These are phyloP conservation scores for Fraxinus americana DNA, from an alignment of 257 asterid species.

Conservation along the genomic window DNA sequence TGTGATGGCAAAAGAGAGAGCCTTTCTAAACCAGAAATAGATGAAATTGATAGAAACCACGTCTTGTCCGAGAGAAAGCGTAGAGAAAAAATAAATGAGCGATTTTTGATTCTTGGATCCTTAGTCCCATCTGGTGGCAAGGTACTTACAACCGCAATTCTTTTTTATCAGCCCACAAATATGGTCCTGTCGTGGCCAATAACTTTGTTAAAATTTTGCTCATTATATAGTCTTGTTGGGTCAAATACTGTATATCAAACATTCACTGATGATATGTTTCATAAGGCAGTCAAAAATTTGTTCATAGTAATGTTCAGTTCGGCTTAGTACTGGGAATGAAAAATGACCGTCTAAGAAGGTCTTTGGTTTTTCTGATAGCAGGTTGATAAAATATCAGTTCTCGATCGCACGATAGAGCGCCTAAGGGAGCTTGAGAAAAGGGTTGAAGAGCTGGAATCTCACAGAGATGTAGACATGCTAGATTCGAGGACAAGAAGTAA, in stretches of 20 bases:
- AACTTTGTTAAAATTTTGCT: background rate
- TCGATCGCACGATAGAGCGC: slow-evolving; percentile 80
- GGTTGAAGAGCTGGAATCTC: slow-evolving; percentile 65
- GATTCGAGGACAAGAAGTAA: slow-evolving; percentile 42
- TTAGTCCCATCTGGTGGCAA: slow-evolving; percentile 85
- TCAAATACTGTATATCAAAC: background rate
- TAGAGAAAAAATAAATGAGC: slow-evolving; percentile 76
- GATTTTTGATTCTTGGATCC: slow-evolving; percentile 72
- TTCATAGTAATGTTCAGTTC: background rate
- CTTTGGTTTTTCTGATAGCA: slow-evolving; percentile 34
- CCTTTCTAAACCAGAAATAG: slow-evolving; percentile 50
- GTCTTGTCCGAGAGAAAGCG: slow-evolving; percentile 82
- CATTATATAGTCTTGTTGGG: background rate
- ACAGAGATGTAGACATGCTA: slow-evolving; percentile 41
- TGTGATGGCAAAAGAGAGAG: slow-evolving; percentile 37
- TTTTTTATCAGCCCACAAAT: background rate
- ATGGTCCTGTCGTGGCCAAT: background rate
- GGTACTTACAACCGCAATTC: slow-evolving; percentile 42
- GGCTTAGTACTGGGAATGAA: background rate
- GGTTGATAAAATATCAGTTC: slow-evolving; percentile 88
- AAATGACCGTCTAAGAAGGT: background rate
- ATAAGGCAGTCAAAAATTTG: background rate
- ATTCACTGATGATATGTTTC: background rate
- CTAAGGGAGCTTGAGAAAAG: slow-evolving; percentile 74
- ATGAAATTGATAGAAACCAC: slow-evolving; percentile 57